These are phyloP conservation scores for Aspergillus nomiae DNA, from an alignment of 2,329 filamentous ascomycete genomes.

Conservation along the genomic window DNA sequence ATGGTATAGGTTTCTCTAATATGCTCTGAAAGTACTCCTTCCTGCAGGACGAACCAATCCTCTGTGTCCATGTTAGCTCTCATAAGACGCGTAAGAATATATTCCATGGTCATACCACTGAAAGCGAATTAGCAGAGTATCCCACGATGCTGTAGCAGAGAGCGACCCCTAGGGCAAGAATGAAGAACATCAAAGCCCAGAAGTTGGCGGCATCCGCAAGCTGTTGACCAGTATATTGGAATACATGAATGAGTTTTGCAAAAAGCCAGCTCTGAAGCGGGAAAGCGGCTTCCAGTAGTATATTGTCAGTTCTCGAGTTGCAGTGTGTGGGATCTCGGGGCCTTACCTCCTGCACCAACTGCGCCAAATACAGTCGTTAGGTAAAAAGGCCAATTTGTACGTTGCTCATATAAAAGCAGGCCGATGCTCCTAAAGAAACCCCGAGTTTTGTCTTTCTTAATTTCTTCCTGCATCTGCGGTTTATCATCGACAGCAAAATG, in stretches of 20 bases:
- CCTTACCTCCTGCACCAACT: slow-evolving; percentile 34
- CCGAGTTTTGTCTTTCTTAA: slow-evolving; percentile 7
- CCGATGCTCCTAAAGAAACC: slow-evolving; percentile 25
- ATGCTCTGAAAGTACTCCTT: slow-evolving; percentile 16
- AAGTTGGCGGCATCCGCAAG: slow-evolving; percentile 50
- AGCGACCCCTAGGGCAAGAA: slow-evolving; percentile 52
- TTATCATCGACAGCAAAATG: background rate
- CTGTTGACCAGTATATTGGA: slow-evolving; percentile 43
- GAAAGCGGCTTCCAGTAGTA: slow-evolving; percentile 25
- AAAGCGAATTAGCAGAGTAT: slow-evolving; percentile 48
- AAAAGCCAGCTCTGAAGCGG: slow-evolving; percentile 49
- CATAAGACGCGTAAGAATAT: slow-evolving; percentile 31
- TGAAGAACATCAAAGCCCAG: slow-evolving; percentile 59
- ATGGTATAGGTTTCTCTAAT: slow-evolving; percentile 12
- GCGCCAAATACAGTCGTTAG: slow-evolving; percentile 26
- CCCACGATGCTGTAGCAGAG: slow-evolving; percentile 51
- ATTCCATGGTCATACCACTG: slow-evolving; percentile 42
- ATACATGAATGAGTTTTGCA: slow-evolving; percentile 51
- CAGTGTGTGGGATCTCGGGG: background rate
- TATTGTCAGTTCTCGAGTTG: background rate
- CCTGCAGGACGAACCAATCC: slow-evolving; percentile 8
- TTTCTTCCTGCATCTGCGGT: slow-evolving; percentile 1
- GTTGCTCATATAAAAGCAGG: slow-evolving; percentile 36
- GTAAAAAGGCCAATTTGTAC: slow-evolving; percentile 32
- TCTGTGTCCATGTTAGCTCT: slow-evolving; percentile 9